A percentile compares a stretch with the other conserved stretches of the same genome.
phyloP scores from a whole-genome alignment of 768 basidiomycete genomes.

The Termitomyces sp. region DNA sequence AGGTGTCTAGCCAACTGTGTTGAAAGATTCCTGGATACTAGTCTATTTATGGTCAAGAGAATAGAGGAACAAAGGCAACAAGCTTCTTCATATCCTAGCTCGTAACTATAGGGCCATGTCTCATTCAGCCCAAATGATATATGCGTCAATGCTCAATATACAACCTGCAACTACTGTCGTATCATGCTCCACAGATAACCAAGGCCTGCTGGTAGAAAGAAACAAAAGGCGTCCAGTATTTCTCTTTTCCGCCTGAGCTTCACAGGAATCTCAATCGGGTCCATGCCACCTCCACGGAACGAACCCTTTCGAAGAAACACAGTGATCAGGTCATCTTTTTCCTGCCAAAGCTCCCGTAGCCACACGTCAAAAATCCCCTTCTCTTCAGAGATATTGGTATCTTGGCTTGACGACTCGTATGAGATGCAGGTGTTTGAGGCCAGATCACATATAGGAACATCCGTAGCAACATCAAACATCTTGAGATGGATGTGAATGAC shows the following conservation, averaged over 20 bases:
- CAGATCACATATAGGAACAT: slow-evolving; percentile 67
- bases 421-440: slow-evolving; percentile 24
- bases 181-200: slow-evolving; percentile 44
- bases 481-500: slow-evolving; percentile 84
- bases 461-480: slow-evolving; percentile 59
- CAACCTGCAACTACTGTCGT: slow-evolving; percentile 16
- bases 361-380: slow-evolving; percentile 72
- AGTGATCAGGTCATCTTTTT: slow-evolving; percentile 80
- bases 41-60: slow-evolving; percentile 72
- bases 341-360: slow-evolving; percentile 75
- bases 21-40: slow-evolving; percentile 86
- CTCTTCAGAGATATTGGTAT: slow-evolving; percentile 55
- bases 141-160: not conserved
- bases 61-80: slow-evolving; percentile 41
- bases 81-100: slow-evolving; percentile 11
- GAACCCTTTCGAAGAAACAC: slow-evolving; percentile 49
- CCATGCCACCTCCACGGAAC: slow-evolving; percentile 27
- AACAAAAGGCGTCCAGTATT: slow-evolving; percentile 61
- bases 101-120: not conserved
- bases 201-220: slow-evolving; percentile 54
- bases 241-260: slow-evolving; percentile 49
- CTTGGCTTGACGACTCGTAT: slow-evolving; percentile 20
- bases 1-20: slow-evolving; percentile 86
- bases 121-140: not conserved
- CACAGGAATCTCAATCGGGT: slow-evolving; percentile 50